phyloP scores from a whole-genome alignment of 2,329 filamentous ascomycete species.

The Fusarium pseudograminearum region DNA sequence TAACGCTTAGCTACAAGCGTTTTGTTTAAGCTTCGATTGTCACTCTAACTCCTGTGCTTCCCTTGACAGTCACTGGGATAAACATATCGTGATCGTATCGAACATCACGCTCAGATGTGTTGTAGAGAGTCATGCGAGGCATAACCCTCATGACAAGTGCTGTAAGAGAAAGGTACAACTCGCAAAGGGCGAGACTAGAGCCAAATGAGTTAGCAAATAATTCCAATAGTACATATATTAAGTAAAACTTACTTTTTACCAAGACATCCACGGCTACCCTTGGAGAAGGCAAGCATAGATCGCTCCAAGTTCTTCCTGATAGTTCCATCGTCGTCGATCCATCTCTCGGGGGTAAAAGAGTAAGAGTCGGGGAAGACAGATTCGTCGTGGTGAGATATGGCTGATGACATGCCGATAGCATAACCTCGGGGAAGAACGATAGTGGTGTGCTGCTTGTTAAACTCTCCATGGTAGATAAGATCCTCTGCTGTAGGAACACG shows the following conservation, averaged over 20 bases:
- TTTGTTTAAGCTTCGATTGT: conserved; percentile 6
- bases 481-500: conserved; percentile 16
- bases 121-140: conserved; percentile 16
- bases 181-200: conserved; percentile 14
- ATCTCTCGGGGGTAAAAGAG: conserved; percentile 6
- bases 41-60: conserved; percentile 12
- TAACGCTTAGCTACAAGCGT: background rate
- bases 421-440: conserved; percentile 10
- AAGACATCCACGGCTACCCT: conserved; percentile 22
- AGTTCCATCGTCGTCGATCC: conserved; percentile 7
- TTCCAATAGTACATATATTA: accelerated
- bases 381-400: conserved; percentile 17
- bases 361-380: conserved; percentile 18
- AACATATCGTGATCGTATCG: conserved; percentile 31
- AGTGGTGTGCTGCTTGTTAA: conserved; percentile 11
- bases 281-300: conserved; percentile 16
- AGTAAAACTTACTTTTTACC: conserved; percentile 19
- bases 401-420: conserved; percentile 23
- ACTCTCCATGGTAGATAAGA: conserved; percentile 6
- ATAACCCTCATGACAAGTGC: conserved; percentile 13
- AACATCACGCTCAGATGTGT: conserved; percentile 16
- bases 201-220: background rate
- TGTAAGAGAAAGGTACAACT: conserved; percentile 22
- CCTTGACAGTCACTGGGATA: conserved; percentile 3
- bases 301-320: conserved; percentile 15